Conservation (phyloP, 2,329 filamentous ascomycete species). For the Metarhizium brunneum region DNA sequence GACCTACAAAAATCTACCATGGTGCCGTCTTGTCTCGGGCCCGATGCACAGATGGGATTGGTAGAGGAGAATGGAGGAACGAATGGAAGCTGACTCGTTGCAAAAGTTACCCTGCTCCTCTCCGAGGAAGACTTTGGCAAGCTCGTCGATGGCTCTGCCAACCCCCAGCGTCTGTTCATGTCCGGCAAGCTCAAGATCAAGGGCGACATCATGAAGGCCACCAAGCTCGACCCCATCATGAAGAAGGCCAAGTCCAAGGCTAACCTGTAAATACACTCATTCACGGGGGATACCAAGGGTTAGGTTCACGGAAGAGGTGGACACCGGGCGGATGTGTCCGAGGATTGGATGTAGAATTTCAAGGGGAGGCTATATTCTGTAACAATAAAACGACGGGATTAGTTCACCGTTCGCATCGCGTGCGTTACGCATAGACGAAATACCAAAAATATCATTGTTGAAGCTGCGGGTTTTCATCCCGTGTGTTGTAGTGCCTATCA, state of each 20-base stretch:
- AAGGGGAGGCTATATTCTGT: neutral
- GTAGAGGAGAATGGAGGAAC: no score
- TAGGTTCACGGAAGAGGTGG: neutral
- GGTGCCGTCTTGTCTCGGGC: no score
- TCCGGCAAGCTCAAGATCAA: constrained; percentile 97
- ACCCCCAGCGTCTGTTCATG: constrained; percentile 95
- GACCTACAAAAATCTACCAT: no score
- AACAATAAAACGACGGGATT: constrained; percentile 1
- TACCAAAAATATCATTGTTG: neutral
- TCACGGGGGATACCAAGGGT: neutral
- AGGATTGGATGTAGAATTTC: neutral
- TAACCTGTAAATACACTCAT: constrained; percentile 56
- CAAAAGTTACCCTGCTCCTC: constrained; percentile 67
- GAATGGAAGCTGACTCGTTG: neutral
- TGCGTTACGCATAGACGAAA: constrained; percentile 10
- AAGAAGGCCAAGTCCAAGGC: constrained; percentile 79
- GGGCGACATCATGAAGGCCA: constrained; percentile 98
- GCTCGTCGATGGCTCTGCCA: constrained; percentile 78
- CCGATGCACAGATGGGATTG: no score
- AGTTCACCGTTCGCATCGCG: constrained; percentile 3
- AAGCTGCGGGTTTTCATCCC: neutral
- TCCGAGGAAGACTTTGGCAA: constrained; percentile 80
- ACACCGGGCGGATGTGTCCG: neutral
- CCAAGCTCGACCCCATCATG: constrained; percentile 87
- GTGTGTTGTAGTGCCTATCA: neutral